Evolutionary conservation across 345 rosid species (phyloP), one percentile per base, ranked within the genome.

Genomic region (Streptanthus diversifolius): DNA sequence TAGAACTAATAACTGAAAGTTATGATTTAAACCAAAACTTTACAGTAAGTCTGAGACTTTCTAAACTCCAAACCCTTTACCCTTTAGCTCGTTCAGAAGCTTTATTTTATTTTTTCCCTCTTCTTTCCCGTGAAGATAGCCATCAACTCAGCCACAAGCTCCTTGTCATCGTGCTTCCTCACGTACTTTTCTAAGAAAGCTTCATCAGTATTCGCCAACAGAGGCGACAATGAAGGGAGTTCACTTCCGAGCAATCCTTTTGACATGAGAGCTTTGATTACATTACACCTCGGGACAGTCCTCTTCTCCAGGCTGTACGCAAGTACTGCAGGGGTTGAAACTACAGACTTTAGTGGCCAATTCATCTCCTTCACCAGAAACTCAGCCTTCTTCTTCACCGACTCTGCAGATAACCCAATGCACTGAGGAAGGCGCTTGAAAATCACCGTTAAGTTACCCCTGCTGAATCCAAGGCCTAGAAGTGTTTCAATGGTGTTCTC

Each of bases 391-490:
- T 47, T 33, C 37, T 47, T 47, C 41, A 64, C 37, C 4, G 13
- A 3, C 56, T 32, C 69, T 6, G 8, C 8, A 32, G 69, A 64
- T 0, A 7, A 47, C 1, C 19, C 30, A 33, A 64, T 12, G 8
- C 43, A 64, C 44, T 3, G 7, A 44, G 77, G 48, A 24, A 5
- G 1, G 1, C 57, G 22, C 44, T 44, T 55, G 8, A 73, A n/a
- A 30, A 72, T 43, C 18, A 13, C 7, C 1, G n/a, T 29, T 36
- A 79, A 56, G 67, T 79, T 83, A 53, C 76, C 63, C 66, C 17
- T 61, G 1, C 40, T 70, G 24, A 70, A 59, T 15, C 74, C 66
- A 35, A 70, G 3, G 3, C 72, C 74, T n/a, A 81, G 61, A n/a
- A 80, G 56, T 58, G 74, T 71, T 24, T 68, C 69, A 53, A 74